Percentiles rank a stretch among this genome's conserved stretches.
phyloP scores from a whole-genome alignment of 2,329 filamentous ascomycete species.

The Chaetomiaceae sp. region DNA sequence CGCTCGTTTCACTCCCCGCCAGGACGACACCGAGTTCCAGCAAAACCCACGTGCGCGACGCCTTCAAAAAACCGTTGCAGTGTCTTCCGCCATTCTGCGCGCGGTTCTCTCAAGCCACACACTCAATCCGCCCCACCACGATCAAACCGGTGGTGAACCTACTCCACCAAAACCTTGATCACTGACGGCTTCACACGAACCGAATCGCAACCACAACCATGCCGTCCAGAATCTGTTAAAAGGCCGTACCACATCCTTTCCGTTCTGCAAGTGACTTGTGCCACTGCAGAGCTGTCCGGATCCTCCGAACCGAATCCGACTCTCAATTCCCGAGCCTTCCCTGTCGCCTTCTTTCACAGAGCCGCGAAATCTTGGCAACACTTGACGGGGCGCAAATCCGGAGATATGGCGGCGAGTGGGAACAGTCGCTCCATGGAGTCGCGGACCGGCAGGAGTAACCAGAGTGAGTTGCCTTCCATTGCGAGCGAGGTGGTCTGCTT shows the following conservation, averaged over 20 bases:
- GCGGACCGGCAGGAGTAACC: slow-evolving; percentile 69
- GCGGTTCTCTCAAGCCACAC: neutral
- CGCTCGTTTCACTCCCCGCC: slow-evolving; percentile 5
- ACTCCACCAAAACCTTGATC: neutral
- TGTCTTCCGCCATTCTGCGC: too few relatives aligned
- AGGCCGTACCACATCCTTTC: slow-evolving; percentile 3
- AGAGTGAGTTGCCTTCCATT: slow-evolving; percentile 60
- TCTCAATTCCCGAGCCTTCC: neutral
- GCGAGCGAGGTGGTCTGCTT: too few relatives aligned
- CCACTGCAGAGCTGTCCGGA: neutral
- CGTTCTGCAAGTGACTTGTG: neutral
- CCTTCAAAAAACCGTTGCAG: neutral
- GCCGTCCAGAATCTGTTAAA: slow-evolving; percentile 5
- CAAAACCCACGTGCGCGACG: neutral
- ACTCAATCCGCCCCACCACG: neutral
- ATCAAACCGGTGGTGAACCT: neutral
- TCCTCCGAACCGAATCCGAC: neutral
- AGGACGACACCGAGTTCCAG: too few relatives aligned
- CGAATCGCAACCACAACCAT: slow-evolving; percentile 9
- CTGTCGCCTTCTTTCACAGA: neutral
- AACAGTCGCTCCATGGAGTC: slow-evolving; percentile 60
- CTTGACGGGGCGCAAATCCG: neutral
- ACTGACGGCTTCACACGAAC: slow-evolving; percentile 5
- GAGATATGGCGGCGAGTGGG: slow-evolving; percentile 24
- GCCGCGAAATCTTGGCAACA: slow-evolving; percentile 8